Base-by-base conservation (phyloP, 768 basidiomycete species). In the Tricholoma furcatifolium region DNA sequence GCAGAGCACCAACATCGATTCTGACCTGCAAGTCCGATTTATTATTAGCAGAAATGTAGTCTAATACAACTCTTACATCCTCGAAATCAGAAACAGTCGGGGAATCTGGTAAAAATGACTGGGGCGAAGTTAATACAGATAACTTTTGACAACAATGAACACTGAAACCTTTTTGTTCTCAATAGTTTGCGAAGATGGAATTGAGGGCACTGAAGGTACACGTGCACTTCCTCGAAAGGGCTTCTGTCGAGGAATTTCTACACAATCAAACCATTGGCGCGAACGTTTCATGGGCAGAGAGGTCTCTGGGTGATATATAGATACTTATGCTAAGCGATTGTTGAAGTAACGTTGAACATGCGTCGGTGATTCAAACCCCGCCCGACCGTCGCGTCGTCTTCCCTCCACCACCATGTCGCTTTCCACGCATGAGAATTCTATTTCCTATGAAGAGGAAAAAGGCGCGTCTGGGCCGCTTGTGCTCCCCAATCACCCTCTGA, bases 401-500 rank as follows among this genome's bases (percentile, higher is more conserved):
- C 59, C 61, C 54, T 55, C 55, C 47, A 57, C 65, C 65, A 70
- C 71, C 64, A 89, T 90, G 87, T 82, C 88, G 50, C 74, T 89
- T 36, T 79, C 83, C 24, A 78, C 82, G 32, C 67, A 82, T 58
- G 79, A 78, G 63, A 76, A 86, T 58, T 65, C 77, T 50, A 74
- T 91, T 63, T 75, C 80, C 58, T 93, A 93, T 63, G 80, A 80
- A 20, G 78, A 77, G 2, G 92, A 93, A 62, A 83, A 87, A 72
- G 83, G 91, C 85, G 65, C 57, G 38, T 36, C 23, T 9, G 32
- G 8, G 4, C 12, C 0, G 9, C 21, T 12, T 9, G 18, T 3
- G 17, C 9, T 8, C 23, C 27, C 24, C 39, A 12, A 20, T 47
- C n/a, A n/a, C 57, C 12, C 53, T 59, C 27, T 63, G 27, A 11